Evolutionary conservation across 176 grass and related monocot genomes (phyloP).

Genomic region (Avena atlantica): DNA sequence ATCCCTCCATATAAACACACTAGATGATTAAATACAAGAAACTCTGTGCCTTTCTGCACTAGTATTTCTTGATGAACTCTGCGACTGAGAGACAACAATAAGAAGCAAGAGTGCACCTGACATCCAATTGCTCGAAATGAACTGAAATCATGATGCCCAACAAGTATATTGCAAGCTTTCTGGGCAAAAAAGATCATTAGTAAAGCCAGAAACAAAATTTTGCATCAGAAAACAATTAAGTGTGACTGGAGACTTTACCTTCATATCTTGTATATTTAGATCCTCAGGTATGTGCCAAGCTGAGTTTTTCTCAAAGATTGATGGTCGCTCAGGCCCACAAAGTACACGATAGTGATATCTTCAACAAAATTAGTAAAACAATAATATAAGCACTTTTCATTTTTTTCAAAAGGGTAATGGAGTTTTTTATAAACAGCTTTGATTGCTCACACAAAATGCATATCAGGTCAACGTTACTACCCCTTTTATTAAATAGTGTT

Average conservation of each 20-base stretch:
- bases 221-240: constrained; percentile 36
- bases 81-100: constrained; percentile 34
- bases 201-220: constrained; percentile 24
- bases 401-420: constrained; percentile 16
- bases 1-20: constrained; percentile 16
- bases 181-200: constrained; percentile 54
- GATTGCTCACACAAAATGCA: constrained; percentile 27
- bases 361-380: constrained; percentile 37
- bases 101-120: constrained; percentile 68
- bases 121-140: constrained; percentile 93
- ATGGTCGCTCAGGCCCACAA: constrained; percentile 75
- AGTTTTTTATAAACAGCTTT: constrained; percentile 23
- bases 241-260: constrained; percentile 47
- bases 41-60: constrained; percentile 13
- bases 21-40: constrained; percentile 15
- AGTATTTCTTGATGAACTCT: constrained; percentile 33
- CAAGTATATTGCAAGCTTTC: constrained; percentile 83
- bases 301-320: constrained; percentile 83
- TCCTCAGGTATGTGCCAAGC: constrained; percentile 82
- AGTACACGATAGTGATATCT: constrained; percentile 92
- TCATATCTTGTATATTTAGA: constrained; percentile 82
- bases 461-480: constrained; percentile 14
- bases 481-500: constrained; percentile 28
- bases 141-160: constrained; percentile 96
- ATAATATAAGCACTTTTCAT: constrained; percentile 34